Conservation (phyloP, 2,329 filamentous ascomycete species). For the Fusarium secorum region DNA sequence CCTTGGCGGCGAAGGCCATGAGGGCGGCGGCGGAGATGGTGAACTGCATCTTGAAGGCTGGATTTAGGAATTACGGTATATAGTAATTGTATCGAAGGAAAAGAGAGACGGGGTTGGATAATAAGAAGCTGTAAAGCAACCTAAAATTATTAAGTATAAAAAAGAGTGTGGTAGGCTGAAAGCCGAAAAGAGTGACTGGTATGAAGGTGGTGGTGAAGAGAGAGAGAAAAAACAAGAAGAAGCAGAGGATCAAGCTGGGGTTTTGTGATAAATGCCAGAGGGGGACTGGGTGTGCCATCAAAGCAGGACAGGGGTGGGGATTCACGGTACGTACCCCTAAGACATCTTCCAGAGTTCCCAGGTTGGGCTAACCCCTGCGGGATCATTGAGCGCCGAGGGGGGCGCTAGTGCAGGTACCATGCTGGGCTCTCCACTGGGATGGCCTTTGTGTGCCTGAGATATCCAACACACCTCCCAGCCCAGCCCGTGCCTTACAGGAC, state of each 20-base stretch:
- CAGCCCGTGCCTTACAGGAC: conserved; percentile 13
- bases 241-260: conserved; percentile 25
- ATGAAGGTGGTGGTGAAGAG: conserved; percentile 38
- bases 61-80: conserved; percentile 37
- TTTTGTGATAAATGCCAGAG: conserved; percentile 41
- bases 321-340: conserved; percentile 23
- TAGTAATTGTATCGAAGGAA: conserved; percentile 29
- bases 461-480: conserved; percentile 5
- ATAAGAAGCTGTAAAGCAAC: conserved; percentile 27
- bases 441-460: not conserved
- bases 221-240: conserved; percentile 26
- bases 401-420: conserved; percentile 38
- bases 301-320: conserved; percentile 13
- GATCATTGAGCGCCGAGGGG: conserved; percentile 31
- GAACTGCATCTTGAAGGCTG: conserved; percentile 62
- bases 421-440: conserved; percentile 2
- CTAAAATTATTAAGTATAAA: conserved; percentile 30
- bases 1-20: conserved; percentile 60
- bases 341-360: conserved; percentile 11
- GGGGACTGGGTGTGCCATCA: conserved; percentile 18
- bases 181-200: conserved; percentile 46
- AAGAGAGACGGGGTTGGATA: conserved; percentile 17
- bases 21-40: conserved; percentile 56
- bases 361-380: conserved; percentile 14
- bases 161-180: conserved; percentile 46